Evolutionary conservation across 257 asterid species (phyloP).

Genomic region (Nemophila menziesii): DNA sequence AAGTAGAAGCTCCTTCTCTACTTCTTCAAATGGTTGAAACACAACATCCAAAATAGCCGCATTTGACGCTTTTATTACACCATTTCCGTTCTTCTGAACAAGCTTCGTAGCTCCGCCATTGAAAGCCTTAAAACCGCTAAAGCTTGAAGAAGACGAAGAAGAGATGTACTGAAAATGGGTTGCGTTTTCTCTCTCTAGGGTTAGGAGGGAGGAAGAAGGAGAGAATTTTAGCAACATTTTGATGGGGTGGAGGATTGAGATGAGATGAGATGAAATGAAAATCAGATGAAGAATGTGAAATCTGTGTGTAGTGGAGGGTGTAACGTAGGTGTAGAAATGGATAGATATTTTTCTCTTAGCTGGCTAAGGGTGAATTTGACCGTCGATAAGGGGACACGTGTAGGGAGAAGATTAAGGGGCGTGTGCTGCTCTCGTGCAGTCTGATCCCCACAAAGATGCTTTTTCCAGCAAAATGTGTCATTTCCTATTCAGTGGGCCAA

Average conservation of each 20-base stretch:
- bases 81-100: background rate
- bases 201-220: background rate
- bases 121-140: background rate
- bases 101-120: background rate
- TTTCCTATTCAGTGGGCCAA: background rate
- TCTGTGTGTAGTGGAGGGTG: background rate
- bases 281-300: background rate
- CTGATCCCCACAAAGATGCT: background rate
- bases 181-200: background rate
- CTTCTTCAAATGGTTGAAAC: conserved; percentile 20
- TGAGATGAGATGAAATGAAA: background rate
- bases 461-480: background rate
- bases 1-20: conserved; percentile 34
- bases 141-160: background rate
- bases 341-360: background rate
- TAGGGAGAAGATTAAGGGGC: background rate
- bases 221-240: conserved; percentile 1
- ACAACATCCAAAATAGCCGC: background rate
- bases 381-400: conserved; percentile 1
- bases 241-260: background rate
- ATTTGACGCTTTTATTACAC: conserved; percentile 2
- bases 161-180: background rate
- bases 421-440: conserved; percentile 2
- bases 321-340: background rate
- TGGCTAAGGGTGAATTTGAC: background rate